These are phyloP conservation scores for Trichoderma sp. DNA, from an alignment of 2,329 filamentous ascomycete species.

Conservation along the genomic window DNA sequence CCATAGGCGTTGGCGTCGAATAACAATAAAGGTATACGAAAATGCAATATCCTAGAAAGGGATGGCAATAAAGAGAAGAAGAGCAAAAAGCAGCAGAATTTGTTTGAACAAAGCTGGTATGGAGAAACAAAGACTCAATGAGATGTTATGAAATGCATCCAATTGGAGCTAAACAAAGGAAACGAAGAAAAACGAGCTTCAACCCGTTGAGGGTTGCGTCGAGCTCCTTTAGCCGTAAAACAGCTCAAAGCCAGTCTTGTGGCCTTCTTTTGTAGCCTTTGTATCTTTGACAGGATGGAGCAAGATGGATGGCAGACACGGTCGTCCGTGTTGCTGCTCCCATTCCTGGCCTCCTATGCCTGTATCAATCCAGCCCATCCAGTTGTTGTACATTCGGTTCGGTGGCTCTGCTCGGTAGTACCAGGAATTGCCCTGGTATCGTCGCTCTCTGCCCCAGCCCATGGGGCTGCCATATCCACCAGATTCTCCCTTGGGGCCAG, in stretches of 20 bases:
- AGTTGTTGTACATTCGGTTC: conserved; percentile 62
- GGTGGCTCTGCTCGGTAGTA: conserved; percentile 61
- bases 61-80: conserved; percentile 9
- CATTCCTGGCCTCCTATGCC: conserved; percentile 56
- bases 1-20: neutral
- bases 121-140: neutral
- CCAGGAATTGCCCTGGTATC: conserved; percentile 62
- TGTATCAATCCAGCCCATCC: conserved; percentile 61
- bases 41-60: conserved; percentile 22
- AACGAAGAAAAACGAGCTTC: neutral
- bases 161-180: neutral
- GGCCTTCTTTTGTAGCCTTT: conserved; percentile 50
- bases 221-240: conserved; percentile 37
- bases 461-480: conserved; percentile 59
- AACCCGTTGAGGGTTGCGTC: neutral
- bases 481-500: conserved; percentile 55
- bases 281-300: conserved; percentile 63
- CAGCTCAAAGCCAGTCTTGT: conserved; percentile 43
- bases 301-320: conserved; percentile 60
- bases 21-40: conserved; percentile 14
- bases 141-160: neutral
- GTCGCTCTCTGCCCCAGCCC: conserved; percentile 59
- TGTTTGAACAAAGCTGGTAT: neutral
- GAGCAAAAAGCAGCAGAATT: neutral
- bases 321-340: conserved; percentile 57